Conservation (phyloP, 805 yeast species). For the Kuraishia capsulata region DNA sequence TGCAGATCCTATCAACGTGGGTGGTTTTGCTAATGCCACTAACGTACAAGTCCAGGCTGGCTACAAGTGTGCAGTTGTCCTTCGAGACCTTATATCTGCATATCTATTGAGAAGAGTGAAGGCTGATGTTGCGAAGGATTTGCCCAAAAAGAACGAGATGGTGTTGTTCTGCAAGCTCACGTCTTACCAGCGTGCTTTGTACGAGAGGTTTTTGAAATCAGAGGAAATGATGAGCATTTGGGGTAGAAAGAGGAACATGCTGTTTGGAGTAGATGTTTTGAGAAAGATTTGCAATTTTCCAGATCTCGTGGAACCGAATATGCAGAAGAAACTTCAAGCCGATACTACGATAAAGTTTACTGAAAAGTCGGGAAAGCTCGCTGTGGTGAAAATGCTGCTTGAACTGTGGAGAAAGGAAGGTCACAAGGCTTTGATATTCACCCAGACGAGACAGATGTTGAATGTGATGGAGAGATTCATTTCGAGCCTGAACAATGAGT, state of each 20-base stretch:
- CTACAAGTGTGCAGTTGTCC: conserved; percentile 87
- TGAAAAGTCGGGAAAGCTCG: conserved; percentile 80
- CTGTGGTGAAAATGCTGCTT: conserved; percentile 69
- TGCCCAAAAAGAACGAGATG: conserved; percentile 90
- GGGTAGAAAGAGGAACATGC: conserved; percentile 69
- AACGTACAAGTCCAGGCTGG: conserved; percentile 95
- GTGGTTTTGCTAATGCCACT: conserved; percentile 98
- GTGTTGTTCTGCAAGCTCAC: conserved; percentile 89
- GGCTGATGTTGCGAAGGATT: conserved; percentile 88
- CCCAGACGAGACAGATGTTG: conserved; percentile 92
- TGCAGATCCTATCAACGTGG: conserved; percentile 85
- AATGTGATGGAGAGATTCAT: conserved; percentile 73
- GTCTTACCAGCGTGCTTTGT: conserved; percentile 60
- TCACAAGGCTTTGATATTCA: conserved; percentile 75
- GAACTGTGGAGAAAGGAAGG: conserved; percentile 69
- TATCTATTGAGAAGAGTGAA: conserved; percentile 81
- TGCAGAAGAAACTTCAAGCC: conserved; percentile 17
- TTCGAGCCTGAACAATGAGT: conserved; percentile 23
- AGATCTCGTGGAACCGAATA: conserved; percentile 53
- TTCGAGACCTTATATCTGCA: conserved; percentile 84
- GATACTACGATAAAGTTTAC: conserved; percentile 33
- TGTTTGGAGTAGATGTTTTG: conserved; percentile 83
- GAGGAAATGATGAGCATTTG: conserved; percentile 66
- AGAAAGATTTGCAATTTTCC: conserved; percentile 97
- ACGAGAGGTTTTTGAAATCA: conserved; percentile 65